Evolutionary conservation across 768 basidiomycete genomes (phyloP).

Genomic region (Russula abietina): DNA sequence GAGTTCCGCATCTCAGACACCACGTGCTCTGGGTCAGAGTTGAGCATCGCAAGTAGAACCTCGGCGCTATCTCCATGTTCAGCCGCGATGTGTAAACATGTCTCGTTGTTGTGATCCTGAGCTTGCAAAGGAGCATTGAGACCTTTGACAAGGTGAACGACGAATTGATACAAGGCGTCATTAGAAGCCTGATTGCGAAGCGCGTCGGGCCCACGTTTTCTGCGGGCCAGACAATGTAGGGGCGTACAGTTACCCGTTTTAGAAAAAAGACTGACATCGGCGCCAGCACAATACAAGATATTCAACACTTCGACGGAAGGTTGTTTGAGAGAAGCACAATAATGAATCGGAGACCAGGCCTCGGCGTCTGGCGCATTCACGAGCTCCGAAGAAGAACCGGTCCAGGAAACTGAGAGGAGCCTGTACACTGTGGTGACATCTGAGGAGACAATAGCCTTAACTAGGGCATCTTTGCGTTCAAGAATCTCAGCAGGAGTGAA

Average conservation of each 20-base stretch:
- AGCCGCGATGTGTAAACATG: slow-evolving; percentile 75
- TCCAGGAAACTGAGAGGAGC: slow-evolving; percentile 44
- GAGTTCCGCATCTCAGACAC: slow-evolving; percentile 60
- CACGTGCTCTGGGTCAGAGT: slow-evolving; percentile 52
- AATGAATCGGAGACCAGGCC: slow-evolving; percentile 71
- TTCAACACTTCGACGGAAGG: slow-evolving; percentile 63
- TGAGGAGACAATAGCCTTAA: slow-evolving; percentile 46
- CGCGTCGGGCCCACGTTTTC: slow-evolving; percentile 23
- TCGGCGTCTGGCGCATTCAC: slow-evolving; percentile 62
- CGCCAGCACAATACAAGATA: slow-evolving; percentile 67
- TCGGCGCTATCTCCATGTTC: slow-evolving; percentile 64
- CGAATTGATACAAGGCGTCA: slow-evolving; percentile 44
- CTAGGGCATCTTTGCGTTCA: slow-evolving; percentile 45
- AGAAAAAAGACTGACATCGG: slow-evolving; percentile 61
- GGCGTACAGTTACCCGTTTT: slow-evolving; percentile 26
- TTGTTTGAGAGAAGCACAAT: slow-evolving; percentile 50
- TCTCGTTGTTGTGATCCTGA: slow-evolving; percentile 60
- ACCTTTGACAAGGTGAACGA: slow-evolving; percentile 61
- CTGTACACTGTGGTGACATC: slow-evolving; percentile 49
- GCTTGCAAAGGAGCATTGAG: slow-evolving; percentile 65
- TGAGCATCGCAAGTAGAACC: slow-evolving; percentile 55
- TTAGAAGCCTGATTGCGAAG: slow-evolving; percentile 19
- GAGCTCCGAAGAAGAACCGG: slow-evolving; percentile 31
- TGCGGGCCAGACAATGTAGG: slow-evolving; percentile 26
- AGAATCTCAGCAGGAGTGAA: slow-evolving; percentile 41